Evolutionary conservation across 176 grass and related monocot species (phyloP), one percentile per base, ranked within the genome.

Genomic region (Canna indica): DNA sequence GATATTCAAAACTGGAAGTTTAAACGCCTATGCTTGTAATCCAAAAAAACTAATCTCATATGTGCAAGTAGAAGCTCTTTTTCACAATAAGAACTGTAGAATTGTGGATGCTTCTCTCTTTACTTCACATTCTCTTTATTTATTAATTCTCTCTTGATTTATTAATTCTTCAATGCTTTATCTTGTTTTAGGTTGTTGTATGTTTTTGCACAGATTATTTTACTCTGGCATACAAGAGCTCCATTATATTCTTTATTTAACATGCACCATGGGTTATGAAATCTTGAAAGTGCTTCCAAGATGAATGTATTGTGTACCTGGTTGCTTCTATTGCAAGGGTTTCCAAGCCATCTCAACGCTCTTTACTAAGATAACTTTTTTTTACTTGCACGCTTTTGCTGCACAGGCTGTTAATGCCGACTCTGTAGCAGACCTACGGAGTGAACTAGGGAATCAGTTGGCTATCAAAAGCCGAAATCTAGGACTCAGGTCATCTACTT

Each of bases 371-470:
- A 18, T 39, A 74, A 64, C 20, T 29, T 15, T 46, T 45, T 72
- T 63, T 69, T 38, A 63, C 22, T 38, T 50, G 33, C 18, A 18
- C 53, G 63, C 31, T n/a, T n/a, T n/a, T 72, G 1, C 56, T 54
- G 26, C 59, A 59, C 80, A 97, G 93, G 93, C 88, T 83, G 93
- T 90, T 46, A 70, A 91, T 41, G 93, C 84, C 77, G 75, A 91
- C 81, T 72, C 71, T 44, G 81, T 90, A 70, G 79, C 88, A 68
- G 81, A 80, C 57, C 78, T 97, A 64, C 87, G 88, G 64, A 91
- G 93, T 3, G 88, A 97, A 72, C 88, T 97, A 46, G 88, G 93
- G 47, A 79, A 91, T 67, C 93, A 91, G 64, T 75, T 97, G 47
- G 88, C 93, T 33, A 33, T 64, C 29, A 97, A 90, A 59, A 97